Base-by-base conservation (phyloP, 164 flowering plant species). In the Warburgia ugandensis region DNA sequence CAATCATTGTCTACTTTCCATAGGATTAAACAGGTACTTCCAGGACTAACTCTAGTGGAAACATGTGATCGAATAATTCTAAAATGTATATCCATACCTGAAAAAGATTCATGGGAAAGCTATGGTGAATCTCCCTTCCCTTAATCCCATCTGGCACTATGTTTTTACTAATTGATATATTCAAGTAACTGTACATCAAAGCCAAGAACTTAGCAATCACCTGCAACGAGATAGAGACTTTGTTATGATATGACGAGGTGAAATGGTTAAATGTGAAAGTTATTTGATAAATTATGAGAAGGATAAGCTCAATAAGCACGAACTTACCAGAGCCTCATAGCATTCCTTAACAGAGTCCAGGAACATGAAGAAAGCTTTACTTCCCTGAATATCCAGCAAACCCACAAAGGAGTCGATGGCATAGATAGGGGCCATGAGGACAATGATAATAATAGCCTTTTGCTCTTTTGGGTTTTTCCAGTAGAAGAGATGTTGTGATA, bases 381-480 rank as follows among this genome's bases (percentile, higher is more conserved):
- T 84, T 48, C 99, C 95, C 12, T 40, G 64, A 39, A 83, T 56
- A 74, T 92, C 95, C 60, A 78, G 45, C 64, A 92, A 66, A 55
- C 96, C 97, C 29, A 80, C 72, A 67, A 82, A 88, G 13, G 99
- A 81, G 52, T 58, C 75, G 21, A 71, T n/a, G 19, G 99, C 88
- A 67, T 86, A 88, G 29, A 92, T 46, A 5, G 99, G 96, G 28
- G 97, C 95, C 95, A 88, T 86, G 23, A 92, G 78, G 39, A 92
- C 76, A 59, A 92, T 92, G 37, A 88, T 69, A 11, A 88, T 29
- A 33, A 92, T 92, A 35, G 99, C 94, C 68, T 79, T 88, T 55
- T 88, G 99, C 66, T 92, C 95, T 78, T 86, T 86, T 1, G 99
- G 95, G 61, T 86, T 88, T 58, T 88, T 92, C 99, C 99, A 92